phyloP scores from a whole-genome alignment of 163 green algal genomes.

The Prototheca wickerhamii region DNA sequence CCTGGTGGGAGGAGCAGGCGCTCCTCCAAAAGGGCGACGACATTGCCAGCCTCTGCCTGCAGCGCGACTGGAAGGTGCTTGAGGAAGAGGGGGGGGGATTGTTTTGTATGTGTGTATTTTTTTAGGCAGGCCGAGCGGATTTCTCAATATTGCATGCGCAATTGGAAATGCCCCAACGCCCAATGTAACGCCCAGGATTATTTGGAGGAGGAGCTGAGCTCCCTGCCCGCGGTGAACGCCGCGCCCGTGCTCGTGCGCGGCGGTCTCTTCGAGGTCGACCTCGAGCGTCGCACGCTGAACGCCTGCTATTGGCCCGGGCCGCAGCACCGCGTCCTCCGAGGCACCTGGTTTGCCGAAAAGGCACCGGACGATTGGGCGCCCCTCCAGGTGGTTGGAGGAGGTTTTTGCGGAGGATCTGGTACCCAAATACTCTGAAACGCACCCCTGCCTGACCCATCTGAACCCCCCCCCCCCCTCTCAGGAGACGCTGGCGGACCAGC shows the following conservation, averaged over 20 bases:
- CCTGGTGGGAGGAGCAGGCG: slow-evolving; percentile 49
- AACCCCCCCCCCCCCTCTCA: slow-evolving; percentile 3
- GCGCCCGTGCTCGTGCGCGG: slow-evolving; percentile 32
- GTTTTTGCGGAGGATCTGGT: not conserved
- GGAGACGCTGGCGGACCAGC: slow-evolving; percentile 48
- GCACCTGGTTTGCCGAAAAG: slow-evolving; percentile 56
- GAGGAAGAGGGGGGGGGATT: not conserved
- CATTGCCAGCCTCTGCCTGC: not conserved
- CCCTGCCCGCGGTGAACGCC: too few relatives aligned
- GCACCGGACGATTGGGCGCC: slow-evolving; percentile 34
- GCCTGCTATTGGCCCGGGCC: slow-evolving; percentile 42
- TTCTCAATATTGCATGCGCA: not conserved
- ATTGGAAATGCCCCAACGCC: not conserved
- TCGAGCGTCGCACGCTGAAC: slow-evolving; percentile 31
- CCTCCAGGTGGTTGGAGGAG: slow-evolving; percentile 22
- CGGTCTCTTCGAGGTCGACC: slow-evolving; percentile 43
- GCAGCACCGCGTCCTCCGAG: slow-evolving; percentile 38
- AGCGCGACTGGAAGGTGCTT: not conserved
- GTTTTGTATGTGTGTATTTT: not conserved
- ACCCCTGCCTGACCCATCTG: not conserved
- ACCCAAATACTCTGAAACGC: not conserved
- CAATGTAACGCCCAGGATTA: not conserved
- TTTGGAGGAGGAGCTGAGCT: slow-evolving; percentile 5
- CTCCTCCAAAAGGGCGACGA: slow-evolving; percentile 13
- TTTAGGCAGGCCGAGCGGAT: not conserved